Conservation (phyloP, 2,329 filamentous ascomycete species). For the Fusarium sarcochroum region DNA sequence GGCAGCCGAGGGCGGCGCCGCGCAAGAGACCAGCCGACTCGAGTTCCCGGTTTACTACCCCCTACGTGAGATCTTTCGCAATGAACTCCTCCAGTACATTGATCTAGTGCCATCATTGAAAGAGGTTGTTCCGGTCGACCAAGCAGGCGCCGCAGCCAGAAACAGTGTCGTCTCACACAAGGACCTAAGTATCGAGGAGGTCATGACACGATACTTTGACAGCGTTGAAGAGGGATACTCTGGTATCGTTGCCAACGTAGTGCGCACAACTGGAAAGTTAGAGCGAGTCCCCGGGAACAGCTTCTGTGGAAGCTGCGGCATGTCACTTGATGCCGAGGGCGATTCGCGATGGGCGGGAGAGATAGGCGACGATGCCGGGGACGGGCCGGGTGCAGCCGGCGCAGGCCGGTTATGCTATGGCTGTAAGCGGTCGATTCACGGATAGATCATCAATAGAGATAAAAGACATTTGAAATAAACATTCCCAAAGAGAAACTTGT, state of each 20-base stretch:
- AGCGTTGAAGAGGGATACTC: slow-evolving; percentile 86
- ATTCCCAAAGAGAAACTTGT: slow-evolving; percentile 22
- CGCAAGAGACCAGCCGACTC: slow-evolving; percentile 39
- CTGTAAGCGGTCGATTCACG: slow-evolving; percentile 75
- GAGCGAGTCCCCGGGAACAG: slow-evolving; percentile 61
- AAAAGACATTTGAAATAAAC: slow-evolving; percentile 29
- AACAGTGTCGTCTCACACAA: slow-evolving; percentile 72
- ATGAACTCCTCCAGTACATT: slow-evolving; percentile 81
- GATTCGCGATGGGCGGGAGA: slow-evolving; percentile 75
- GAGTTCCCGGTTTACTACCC: slow-evolving; percentile 77
- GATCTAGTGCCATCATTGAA: slow-evolving; percentile 67
- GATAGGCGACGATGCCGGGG: slow-evolving; percentile 63
- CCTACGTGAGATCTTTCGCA: slow-evolving; percentile 85
- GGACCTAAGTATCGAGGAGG: slow-evolving; percentile 88
- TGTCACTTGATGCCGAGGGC: slow-evolving; percentile 73
- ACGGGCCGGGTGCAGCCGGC: slow-evolving; percentile 28
- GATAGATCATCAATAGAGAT: slow-evolving; percentile 52
- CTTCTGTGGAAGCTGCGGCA: slow-evolving; percentile 77
- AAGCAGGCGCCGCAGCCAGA: slow-evolving; percentile 42
- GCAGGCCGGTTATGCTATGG: slow-evolving; percentile 74
- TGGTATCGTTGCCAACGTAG: slow-evolving; percentile 94
- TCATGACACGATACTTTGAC: slow-evolving; percentile 91
- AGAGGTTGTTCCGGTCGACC: slow-evolving; percentile 61
- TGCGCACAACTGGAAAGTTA: slow-evolving; percentile 89
- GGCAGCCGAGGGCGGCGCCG: slow-evolving; percentile 34